Percentiles rank a stretch among this genome's conserved stretches.
These are phyloP conservation scores for Yarrowia divulgata DNA, from an alignment of 805 yeast species.

Conservation along the genomic window DNA sequence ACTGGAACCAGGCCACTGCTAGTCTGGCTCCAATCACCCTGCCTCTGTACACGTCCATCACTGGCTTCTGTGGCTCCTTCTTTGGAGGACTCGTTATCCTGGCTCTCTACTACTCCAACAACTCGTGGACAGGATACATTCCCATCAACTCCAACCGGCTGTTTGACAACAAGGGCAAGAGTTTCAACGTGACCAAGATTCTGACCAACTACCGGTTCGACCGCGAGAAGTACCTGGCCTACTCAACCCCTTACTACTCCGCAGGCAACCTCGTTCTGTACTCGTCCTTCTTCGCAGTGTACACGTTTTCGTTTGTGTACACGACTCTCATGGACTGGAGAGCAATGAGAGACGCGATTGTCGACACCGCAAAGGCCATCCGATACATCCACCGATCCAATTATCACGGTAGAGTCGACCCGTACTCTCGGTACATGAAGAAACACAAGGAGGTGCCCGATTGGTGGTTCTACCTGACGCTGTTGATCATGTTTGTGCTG, in stretches of 20 bases:
- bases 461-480: constrained; percentile 54
- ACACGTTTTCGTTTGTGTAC: constrained; percentile 63
- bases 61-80: constrained; percentile 53
- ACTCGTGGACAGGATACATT: constrained; percentile 65
- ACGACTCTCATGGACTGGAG: constrained; percentile 41
- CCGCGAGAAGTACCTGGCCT: constrained; percentile 57
- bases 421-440: constrained; percentile 41
- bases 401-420: constrained; percentile 41
- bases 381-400: constrained; percentile 3
- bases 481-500: constrained; percentile 53
- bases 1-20: constrained; percentile 52
- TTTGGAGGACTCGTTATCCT: constrained; percentile 59
- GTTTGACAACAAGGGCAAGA: constrained; percentile 61
- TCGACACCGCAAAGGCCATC: neutral
- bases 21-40: constrained; percentile 51
- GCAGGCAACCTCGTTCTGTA: constrained; percentile 57
- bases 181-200: constrained; percentile 58
- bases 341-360: constrained; percentile 43
- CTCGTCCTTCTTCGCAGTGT: constrained; percentile 63
- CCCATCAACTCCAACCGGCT: constrained; percentile 64
- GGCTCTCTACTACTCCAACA: constrained; percentile 61
- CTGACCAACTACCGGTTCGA: constrained; percentile 51
- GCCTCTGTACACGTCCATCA: constrained; percentile 55
- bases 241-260: constrained; percentile 48
- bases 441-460: constrained; percentile 56